Base-by-base conservation (phyloP, 768 basidiomycete species). In the Collybia sp. region DNA sequence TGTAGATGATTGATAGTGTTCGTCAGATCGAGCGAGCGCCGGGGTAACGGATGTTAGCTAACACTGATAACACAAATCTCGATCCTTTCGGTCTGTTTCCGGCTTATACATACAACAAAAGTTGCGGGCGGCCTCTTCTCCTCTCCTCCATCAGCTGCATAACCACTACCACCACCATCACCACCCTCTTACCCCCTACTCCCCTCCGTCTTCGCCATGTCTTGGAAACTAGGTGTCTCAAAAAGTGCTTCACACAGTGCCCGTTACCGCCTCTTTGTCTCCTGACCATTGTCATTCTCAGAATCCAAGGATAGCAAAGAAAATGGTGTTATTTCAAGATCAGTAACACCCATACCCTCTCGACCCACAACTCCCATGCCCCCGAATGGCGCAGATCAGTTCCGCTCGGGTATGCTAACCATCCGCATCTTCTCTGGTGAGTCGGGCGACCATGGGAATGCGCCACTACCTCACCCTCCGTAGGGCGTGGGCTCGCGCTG, bases 351-450 rank as follows among this genome's bases (percentile, higher is more conserved):
- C 44, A 80, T 90, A 52, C 84, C 85, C 17, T 91, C 88, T 11
- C 76, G 88, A 18, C 84, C 88, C n/a, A 78, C 79, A 4, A 90
- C 88, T 0, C 88, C 89, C 16, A 85, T 78, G 58, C 72, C 80
- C 2, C 68, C 68, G 46, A 61, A 70, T 60, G 71, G 71, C 30
- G 53, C 71, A 43, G 80, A 82, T 55, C 80, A 85, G 62, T 86
- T 88, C 55, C 79, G 90, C 65, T 86, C 81, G 38, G 95, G 95
- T 42, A 84, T 94, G 77, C 83, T 98, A 56, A 94, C 91, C 52
- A 93, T 99, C 64, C 83, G 92, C 50, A 93, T 99, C 61, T 94
- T 94, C 70, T 93, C 88, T 56, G 89, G 88, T 88, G 51, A 52
- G 79, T 58, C 56, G 43, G 61, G 25, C 25, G 25, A 25, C 3